Evolutionary conservation across 805 yeast species (phyloP), one percentile per base, ranked within the genome.

Genomic region (Metschnikowia aberdeeniae): DNA sequence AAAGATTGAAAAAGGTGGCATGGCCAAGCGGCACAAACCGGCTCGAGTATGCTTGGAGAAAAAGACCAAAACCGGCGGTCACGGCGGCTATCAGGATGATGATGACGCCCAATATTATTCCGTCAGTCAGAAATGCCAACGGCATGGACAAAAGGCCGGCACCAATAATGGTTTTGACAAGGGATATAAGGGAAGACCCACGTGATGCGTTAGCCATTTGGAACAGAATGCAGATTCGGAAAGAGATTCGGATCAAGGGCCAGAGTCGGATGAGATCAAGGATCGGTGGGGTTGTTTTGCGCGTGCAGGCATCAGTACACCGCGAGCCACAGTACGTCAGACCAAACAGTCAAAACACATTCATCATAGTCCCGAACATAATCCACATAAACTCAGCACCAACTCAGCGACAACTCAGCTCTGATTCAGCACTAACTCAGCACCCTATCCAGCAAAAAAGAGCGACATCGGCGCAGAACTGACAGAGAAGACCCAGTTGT

Each of bases 141-240:
- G 93, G 90, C 66, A 86, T 77, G n/a, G 90, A 87, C 30, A 86
- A 68, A 34, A 86, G 70, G 1, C 95, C 95, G 0, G 93, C 89
- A 5, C 95, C 95, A 6, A 86, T 75, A 40, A 86, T 84, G 13
- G 93, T 86, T 63, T 86, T 86, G 45, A 82, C 73, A 29, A 87
- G 67, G 58, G 82, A 84, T 34, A 85, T 68, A 17, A 78, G 67
- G 1, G 92, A 83, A 1, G 90, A 83, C 1, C 55, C 44, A 11
- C 72, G 63, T 3, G 84, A 71, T 3, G 87, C 86, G 11, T 64
- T 66, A 4, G 40, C 13, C 38, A 44, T 43, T 7, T 31, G 17
- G 32, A 20, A 27, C 17, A 17, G 17, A 17, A 17, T 17, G 17
- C 17, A 17, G 17, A 17, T 17, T 17, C 17, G 17, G 17, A 17